Conservation (phyloP, 2,329 filamentous ascomycete species). For the Claviceps maximensis region DNA sequence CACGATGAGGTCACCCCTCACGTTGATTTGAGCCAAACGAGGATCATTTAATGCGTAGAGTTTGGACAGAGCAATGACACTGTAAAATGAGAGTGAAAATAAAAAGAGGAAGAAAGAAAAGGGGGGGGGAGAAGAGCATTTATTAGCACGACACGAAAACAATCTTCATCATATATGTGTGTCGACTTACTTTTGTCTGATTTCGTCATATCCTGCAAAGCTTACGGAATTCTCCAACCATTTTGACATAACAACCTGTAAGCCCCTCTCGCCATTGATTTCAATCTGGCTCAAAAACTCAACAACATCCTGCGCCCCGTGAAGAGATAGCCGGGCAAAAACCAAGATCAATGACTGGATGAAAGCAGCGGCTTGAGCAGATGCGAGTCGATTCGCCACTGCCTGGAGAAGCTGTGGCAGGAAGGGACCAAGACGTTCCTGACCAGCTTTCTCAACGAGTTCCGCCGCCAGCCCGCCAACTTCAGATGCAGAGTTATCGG, state of each 20-base stretch:
- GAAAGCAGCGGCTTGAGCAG: constrained; percentile 72
- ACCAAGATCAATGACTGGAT: constrained; percentile 94
- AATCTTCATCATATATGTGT: neutral
- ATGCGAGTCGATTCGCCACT: constrained; percentile 72
- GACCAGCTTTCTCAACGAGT: constrained; percentile 87
- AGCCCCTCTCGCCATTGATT: constrained; percentile 66
- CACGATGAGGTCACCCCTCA: constrained; percentile 85
- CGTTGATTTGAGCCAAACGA: constrained; percentile 63
- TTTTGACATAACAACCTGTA: constrained; percentile 80
- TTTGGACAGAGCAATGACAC: constrained; percentile 84
- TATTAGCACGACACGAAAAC: neutral
- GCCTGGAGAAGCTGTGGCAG: constrained; percentile 78
- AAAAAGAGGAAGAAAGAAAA: constrained; percentile 16
- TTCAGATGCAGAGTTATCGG: constrained; percentile 90
- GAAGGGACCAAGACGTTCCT: constrained; percentile 80
- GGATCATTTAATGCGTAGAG: constrained; percentile 78
- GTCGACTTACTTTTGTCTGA: constrained; percentile 73
- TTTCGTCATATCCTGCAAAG: constrained; percentile 97
- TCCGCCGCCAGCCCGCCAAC: constrained; percentile 89
- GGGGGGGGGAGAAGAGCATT: neutral
- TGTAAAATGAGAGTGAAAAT: constrained; percentile 18
- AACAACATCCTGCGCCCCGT: constrained; percentile 77
- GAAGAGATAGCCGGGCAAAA: constrained; percentile 78
- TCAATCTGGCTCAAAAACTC: constrained; percentile 79
- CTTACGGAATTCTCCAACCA: constrained; percentile 96